Evolutionary conservation across 1,284 basidiomycete species (phyloP).

Genomic region (Sphagnurus paluster): DNA sequence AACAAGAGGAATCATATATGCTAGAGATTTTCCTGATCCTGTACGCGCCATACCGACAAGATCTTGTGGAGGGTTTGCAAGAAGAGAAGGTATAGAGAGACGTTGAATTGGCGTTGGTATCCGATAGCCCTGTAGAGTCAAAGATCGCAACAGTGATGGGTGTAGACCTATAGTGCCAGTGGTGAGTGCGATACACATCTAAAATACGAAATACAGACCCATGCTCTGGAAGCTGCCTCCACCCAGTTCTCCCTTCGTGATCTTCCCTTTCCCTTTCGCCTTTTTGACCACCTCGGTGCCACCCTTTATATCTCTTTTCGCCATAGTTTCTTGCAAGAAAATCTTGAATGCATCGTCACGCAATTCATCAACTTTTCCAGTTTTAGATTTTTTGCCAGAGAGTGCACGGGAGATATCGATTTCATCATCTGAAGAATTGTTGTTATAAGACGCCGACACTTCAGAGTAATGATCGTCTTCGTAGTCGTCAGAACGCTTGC

Average conservation of each 20-base stretch:
- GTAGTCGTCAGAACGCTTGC: conserved; percentile 28
- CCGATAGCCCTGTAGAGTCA: conserved; percentile 92
- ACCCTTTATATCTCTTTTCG: conserved; percentile 65
- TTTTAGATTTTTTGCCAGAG: conserved; percentile 30
- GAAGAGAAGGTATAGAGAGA: conserved; percentile 83
- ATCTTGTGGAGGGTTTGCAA: conserved; percentile 87
- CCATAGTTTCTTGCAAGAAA: conserved; percentile 58
- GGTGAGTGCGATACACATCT: background rate
- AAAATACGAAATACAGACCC: conserved; percentile 68
- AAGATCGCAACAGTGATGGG: conserved; percentile 80
- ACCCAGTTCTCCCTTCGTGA: conserved; percentile 71
- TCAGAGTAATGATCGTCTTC: conserved; percentile 25
- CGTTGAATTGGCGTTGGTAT: conserved; percentile 97
- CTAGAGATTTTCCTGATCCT: conserved; percentile 97
- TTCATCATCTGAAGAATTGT: conserved; percentile 35
- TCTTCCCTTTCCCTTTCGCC: conserved; percentile 64
- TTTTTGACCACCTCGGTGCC: conserved; percentile 74
- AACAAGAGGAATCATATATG: conserved; percentile 92
- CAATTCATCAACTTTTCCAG: conserved; percentile 9
- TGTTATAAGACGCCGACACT: conserved; percentile 19
- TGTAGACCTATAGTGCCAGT: conserved; percentile 62
- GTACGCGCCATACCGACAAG: conserved; percentile 99
- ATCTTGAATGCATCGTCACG: conserved; percentile 19
- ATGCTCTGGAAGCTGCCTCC: conserved; percentile 88
- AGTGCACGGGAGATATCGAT: conserved; percentile 38